Conservation (phyloP, 2,329 filamentous ascomycete species). For the Sarocladiaceae sp. region DNA sequence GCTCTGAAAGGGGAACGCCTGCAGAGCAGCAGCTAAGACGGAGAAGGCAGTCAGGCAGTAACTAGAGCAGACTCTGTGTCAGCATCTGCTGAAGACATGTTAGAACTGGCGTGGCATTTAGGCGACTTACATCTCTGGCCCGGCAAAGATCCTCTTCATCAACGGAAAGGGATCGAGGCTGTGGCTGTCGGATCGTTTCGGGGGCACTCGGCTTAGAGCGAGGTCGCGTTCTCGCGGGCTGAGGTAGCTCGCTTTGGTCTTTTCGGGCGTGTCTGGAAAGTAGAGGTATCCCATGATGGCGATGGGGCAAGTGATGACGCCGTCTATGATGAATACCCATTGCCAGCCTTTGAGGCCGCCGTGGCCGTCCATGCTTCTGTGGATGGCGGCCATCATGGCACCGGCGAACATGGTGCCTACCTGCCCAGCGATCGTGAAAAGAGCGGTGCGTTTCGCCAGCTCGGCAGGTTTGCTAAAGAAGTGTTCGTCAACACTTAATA, state of each 20-base stretch:
- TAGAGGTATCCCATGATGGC: constrained; percentile 43
- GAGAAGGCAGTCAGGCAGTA: constrained; percentile 27
- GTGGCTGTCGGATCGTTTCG: constrained; percentile 19
- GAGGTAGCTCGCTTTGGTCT: constrained; percentile 27
- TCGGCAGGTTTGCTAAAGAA: constrained; percentile 31
- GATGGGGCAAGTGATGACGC: constrained; percentile 46
- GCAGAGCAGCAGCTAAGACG: constrained; percentile 26
- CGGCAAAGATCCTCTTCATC: constrained; percentile 16
- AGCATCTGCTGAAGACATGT: too few species aligned
- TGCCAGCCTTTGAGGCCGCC: constrained; percentile 43
- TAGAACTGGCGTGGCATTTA: background rate
- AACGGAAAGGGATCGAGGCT: constrained; percentile 16
- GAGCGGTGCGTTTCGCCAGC: constrained; percentile 50
- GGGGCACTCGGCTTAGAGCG: constrained; percentile 29
- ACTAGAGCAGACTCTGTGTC: constrained; percentile 8
- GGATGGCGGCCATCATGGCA: constrained; percentile 41
- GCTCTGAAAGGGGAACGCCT: constrained; percentile 22
- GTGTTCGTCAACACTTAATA: too few species aligned
- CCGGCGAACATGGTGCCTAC: constrained; percentile 52
- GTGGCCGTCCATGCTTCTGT: constrained; percentile 32
- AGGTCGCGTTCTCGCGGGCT: constrained; percentile 29
- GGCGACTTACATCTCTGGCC: constrained; percentile 16
- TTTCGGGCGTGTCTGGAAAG: constrained; percentile 43
- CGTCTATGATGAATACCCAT: constrained; percentile 40
- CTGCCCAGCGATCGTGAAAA: constrained; percentile 51